Percentiles rank a stretch among this genome's conserved stretches.
These are phyloP conservation scores for Ceratobasidium sp. DNA, from an alignment of 1,284 basidiomycete species.

Conservation along the genomic window DNA sequence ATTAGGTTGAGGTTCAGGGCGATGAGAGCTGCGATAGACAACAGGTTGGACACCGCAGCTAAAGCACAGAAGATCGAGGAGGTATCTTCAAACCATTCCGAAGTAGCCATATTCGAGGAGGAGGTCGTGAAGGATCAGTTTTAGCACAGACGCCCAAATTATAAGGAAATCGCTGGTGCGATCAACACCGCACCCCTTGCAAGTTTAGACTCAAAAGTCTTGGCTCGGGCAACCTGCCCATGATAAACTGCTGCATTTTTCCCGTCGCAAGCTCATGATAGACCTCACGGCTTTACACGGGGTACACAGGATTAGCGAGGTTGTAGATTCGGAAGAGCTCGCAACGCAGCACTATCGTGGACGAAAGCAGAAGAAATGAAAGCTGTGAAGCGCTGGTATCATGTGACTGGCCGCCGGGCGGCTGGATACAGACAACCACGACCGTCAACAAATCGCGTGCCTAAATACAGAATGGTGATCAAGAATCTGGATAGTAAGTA, in stretches of 20 bases:
- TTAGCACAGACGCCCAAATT: background rate
- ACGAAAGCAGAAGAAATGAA: background rate
- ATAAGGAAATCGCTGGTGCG: background rate
- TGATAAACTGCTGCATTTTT: too few species aligned
- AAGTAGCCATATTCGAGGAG: background rate
- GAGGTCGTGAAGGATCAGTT: background rate
- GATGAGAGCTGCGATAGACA: background rate
- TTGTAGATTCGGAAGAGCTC: too few species aligned
- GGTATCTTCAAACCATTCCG: background rate
- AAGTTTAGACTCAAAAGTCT: background rate
- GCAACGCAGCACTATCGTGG: too few species aligned
- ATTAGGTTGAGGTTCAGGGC: background rate
- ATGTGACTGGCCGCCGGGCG: conserved; percentile 15
- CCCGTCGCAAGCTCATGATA: background rate
- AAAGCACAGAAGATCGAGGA: background rate
- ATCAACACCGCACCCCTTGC: background rate
- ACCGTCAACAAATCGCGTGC: conserved; percentile 40
- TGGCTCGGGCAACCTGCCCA: background rate
- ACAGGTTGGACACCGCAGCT: background rate
- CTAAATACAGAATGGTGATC: conserved; percentile 37
- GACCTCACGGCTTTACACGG: background rate
- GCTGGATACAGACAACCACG: conserved; percentile 26
- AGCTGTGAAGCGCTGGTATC: conserved; percentile 2
- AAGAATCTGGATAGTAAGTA: conserved; percentile 45
- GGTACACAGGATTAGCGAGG: background rate